Percentiles rank a stretch among this genome's conserved stretches.
phyloP scores from a whole-genome alignment of 2,329 filamentous ascomycete genomes.

The Rutstroemia sp. region DNA sequence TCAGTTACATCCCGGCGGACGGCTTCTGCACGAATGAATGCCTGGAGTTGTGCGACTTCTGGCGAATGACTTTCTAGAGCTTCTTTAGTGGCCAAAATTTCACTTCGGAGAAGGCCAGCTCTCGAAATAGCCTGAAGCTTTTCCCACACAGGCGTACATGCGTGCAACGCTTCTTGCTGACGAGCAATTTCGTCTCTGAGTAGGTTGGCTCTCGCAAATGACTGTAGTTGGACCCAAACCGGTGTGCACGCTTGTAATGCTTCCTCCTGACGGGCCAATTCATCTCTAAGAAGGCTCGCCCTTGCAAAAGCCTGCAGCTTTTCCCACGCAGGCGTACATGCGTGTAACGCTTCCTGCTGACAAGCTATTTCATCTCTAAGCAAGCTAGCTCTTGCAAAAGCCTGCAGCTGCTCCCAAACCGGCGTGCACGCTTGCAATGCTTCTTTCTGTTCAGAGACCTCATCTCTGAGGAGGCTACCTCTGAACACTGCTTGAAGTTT shows the following conservation, averaged over 20 bases:
- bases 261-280: constrained; percentile 32
- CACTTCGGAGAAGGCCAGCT: constrained; percentile 41
- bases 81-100: constrained; percentile 37
- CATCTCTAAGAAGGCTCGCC: constrained; percentile 48
- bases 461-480: constrained; percentile 41
- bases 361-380: constrained; percentile 34
- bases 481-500: constrained; percentile 35
- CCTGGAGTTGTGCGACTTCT: constrained; percentile 28
- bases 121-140: constrained; percentile 35
- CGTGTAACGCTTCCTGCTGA: constrained; percentile 45
- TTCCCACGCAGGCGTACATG: constrained; percentile 43
- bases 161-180: constrained; percentile 43
- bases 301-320: constrained; percentile 42
- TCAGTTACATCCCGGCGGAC: constrained; percentile 43
- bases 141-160: constrained; percentile 43
- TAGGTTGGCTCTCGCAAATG: too few relatives aligned
- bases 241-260: constrained; percentile 42
- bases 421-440: constrained; percentile 47
- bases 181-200: too few relatives aligned
- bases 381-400: constrained; percentile 49
- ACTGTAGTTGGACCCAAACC: constrained; percentile 32
- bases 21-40: constrained; percentile 41
- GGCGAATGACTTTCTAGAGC: constrained; percentile 45
- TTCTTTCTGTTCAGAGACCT: constrained; percentile 36
- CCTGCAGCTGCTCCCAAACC: constrained; percentile 42